phyloP scores from a whole-genome alignment of 2,329 filamentous ascomycete genomes.

The Apiospora malaysiana region DNA sequence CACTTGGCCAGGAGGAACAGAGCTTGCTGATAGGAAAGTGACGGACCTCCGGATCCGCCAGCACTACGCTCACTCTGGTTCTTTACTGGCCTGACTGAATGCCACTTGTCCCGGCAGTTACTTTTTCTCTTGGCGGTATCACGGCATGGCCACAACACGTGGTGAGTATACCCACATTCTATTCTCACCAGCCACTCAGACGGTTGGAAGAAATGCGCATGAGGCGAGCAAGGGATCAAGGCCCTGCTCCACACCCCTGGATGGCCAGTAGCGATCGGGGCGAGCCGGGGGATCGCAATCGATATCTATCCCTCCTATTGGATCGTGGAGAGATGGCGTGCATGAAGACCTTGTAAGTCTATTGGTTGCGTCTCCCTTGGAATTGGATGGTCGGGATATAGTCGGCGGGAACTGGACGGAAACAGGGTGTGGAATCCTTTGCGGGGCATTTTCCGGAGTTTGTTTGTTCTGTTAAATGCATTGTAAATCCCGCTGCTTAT shows the following conservation, averaged over 20 bases:
- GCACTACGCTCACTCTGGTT: background rate
- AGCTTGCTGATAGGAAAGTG: background rate
- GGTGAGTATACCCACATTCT: background rate
- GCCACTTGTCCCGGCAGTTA: background rate
- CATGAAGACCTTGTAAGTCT: background rate
- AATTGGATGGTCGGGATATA: background rate
- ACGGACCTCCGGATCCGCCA: conserved; percentile 10
- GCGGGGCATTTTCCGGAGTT: background rate
- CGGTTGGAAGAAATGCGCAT: background rate
- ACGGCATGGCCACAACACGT: background rate
- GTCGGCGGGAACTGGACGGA: background rate
- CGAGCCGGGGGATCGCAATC: background rate
- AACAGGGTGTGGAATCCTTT: background rate
- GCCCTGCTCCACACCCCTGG: background rate
- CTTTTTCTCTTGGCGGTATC: conserved; percentile 6
- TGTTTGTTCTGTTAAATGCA: background rate
- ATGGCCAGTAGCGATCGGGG: background rate
- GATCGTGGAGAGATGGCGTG: background rate
- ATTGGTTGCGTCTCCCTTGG: background rate
- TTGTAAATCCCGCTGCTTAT: background rate
- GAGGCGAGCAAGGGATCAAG: background rate
- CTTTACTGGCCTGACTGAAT: background rate
- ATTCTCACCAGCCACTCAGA: background rate
- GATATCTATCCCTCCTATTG: background rate
- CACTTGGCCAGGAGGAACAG: background rate